Conservation (phyloP, 2,329 filamentous ascomycete genomes). For the Botryotinia narcissicola region DNA sequence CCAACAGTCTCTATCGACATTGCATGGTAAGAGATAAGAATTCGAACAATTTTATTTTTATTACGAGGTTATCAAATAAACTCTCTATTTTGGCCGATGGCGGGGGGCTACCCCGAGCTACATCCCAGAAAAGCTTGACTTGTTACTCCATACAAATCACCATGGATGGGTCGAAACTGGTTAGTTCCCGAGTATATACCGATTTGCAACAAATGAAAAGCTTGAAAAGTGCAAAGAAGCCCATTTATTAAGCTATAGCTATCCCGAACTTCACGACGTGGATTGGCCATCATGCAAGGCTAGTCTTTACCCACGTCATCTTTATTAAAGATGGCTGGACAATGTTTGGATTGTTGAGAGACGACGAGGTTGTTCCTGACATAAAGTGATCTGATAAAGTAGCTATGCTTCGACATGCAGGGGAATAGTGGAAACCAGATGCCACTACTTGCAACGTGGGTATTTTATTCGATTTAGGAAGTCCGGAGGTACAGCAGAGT, state of each 20-base stretch:
- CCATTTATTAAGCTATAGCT: background rate
- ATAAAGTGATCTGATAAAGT: background rate
- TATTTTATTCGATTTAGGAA: background rate
- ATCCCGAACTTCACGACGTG: background rate
- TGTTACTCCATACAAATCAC: background rate
- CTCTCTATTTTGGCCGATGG: background rate
- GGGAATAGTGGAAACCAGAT: background rate
- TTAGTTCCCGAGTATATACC: constrained; percentile 1
- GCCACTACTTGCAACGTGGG: background rate
- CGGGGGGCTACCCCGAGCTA: background rate
- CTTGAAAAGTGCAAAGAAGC: background rate
- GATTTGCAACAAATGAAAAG: background rate
- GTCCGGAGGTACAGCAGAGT: background rate
- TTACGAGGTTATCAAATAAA: background rate
- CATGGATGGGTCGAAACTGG: background rate
- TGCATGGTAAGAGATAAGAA: background rate
- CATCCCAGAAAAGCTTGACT: background rate
- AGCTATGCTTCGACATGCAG: background rate
- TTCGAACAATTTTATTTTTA: background rate
- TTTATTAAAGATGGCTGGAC: constrained; percentile 4
- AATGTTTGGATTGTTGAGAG: background rate
- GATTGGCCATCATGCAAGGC: background rate
- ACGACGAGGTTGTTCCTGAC: background rate
- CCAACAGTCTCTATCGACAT: background rate
- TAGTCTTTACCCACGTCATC: background rate